phyloP scores from a whole-genome alignment of 202 grass and related monocot species.

The Schoenoplectus triqueter region DNA sequence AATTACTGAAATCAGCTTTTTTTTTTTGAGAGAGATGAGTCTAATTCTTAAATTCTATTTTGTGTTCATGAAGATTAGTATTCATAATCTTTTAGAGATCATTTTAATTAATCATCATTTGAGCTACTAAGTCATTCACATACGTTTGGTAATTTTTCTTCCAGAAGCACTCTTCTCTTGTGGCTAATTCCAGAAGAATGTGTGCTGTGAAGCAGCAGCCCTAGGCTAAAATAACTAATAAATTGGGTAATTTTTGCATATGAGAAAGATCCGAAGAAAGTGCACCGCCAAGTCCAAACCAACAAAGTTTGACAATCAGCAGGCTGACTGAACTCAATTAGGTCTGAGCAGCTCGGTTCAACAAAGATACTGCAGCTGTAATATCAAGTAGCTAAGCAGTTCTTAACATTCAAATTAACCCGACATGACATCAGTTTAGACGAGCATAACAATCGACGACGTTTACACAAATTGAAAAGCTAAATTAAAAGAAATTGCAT shows the following conservation, averaged over 20 bases:
- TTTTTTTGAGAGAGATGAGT: no score
- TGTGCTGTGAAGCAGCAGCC: no score
- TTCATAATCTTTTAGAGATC: no score
- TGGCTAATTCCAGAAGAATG: no score
- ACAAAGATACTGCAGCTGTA: not conserved
- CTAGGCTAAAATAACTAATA: not conserved
- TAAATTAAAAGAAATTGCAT: not conserved
- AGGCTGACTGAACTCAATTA: not conserved
- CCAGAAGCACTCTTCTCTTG: no score
- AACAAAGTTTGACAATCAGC: not conserved
- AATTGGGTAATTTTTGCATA: not conserved
- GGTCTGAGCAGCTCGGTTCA: not conserved
- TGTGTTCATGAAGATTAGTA: no score
- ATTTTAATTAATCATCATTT: no score
- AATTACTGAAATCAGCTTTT: not conserved
- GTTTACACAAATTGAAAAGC: not conserved
- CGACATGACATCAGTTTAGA: not conserved
- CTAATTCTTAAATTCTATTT: no score
- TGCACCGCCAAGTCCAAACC: not conserved
- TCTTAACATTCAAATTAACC: not conserved
- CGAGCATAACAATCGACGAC: not conserved
- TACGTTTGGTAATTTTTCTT: no score
- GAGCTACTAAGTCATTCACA: no score
- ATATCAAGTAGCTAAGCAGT: no score
- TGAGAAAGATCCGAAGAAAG: not conserved